Base-by-base conservation (phyloP, 352 stramenopile genomes). In the Phytophthora tubulina region DNA sequence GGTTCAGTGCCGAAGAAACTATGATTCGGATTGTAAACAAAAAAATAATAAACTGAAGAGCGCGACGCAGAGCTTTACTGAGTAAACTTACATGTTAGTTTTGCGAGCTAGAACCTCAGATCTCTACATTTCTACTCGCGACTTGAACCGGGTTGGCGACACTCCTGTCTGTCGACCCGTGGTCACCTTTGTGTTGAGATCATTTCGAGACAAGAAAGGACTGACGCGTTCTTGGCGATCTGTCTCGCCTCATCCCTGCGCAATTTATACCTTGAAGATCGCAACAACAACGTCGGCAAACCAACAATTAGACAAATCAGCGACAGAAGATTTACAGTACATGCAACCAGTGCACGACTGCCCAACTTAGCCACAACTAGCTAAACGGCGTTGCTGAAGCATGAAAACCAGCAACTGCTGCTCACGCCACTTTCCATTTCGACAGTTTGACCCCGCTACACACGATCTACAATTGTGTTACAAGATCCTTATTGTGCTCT, bases 221-320 rank as follows among this genome's bases (percentile, higher is more conserved):
- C 42, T 27, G 13, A 4, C 30, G n/a, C 3, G 17, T 17, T 63
- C 55, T 32, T 52, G 15, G 17, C 41, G 55, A 63, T 64, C 32
- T 52, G 56, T 14, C 32, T 31, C 15, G 56, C 11, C 56, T 48
- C 56, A 55, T 64, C 56, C 31, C 44, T 64, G 56, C 13, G 15
- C 56, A 50, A 9, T 27, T 10, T 52, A 46, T 7, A 62, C 33
- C 27, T 62, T 62, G 54, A 62, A 62, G 54, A 31, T 62, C 15
- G 13, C 54, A 21, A 30, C 38, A 33, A 59, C 35, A 45, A 33
- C 38, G 27, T 11, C 36, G 53, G 36, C 27, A 49, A 27, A 33
- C 13, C 27, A 52, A 41, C 54, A 59, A 46, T 59, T 48, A 7
- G 41, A 46, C 41, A 46, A 14, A 46, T 27, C 41, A 2, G 39